A percentile compares a stretch with the other conserved stretches of the same genome.
These are phyloP conservation scores for Tillandsia leiboldiana DNA, from an alignment of 176 grass and related monocot species.

Conservation along the genomic window DNA sequence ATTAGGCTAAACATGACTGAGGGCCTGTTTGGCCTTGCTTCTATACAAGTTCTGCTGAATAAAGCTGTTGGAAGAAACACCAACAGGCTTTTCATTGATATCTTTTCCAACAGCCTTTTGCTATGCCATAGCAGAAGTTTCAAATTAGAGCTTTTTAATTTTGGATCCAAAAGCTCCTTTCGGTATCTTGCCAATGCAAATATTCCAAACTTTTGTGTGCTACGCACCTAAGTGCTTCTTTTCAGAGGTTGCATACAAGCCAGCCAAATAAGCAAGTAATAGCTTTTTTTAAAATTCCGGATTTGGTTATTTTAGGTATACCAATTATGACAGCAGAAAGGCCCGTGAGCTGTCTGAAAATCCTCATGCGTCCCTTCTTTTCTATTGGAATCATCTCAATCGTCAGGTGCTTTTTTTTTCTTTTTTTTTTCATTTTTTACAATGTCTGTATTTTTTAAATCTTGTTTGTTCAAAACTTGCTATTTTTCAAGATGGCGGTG, in stretches of 20 bases:
- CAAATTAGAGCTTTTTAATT: too few species aligned
- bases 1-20: background rate
- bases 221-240: too few species aligned
- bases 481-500: background rate
- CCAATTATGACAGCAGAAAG: constrained; percentile 86
- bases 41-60: too few species aligned
- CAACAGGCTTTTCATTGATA: too few species aligned
- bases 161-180: too few species aligned
- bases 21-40: background rate
- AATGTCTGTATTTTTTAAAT: background rate
- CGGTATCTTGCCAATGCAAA: too few species aligned
- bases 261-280: too few species aligned
- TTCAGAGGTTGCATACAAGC: too few species aligned
- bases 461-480: background rate
- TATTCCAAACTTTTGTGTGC: too few species aligned
- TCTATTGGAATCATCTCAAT: constrained; percentile 88
- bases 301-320: constrained; percentile 42
- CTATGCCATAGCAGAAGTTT: too few species aligned
- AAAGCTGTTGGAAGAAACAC: too few species aligned
- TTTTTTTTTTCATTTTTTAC: background rate
- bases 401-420: constrained; percentile 43
- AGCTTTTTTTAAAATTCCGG: background rate
- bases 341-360: constrained; percentile 71
- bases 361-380: constrained; percentile 73
- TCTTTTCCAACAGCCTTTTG: too few species aligned